Evolutionary conservation across 2,329 filamentous ascomycete species (phyloP).

Genomic region (Zelopaecilomyces penicillatus): DNA sequence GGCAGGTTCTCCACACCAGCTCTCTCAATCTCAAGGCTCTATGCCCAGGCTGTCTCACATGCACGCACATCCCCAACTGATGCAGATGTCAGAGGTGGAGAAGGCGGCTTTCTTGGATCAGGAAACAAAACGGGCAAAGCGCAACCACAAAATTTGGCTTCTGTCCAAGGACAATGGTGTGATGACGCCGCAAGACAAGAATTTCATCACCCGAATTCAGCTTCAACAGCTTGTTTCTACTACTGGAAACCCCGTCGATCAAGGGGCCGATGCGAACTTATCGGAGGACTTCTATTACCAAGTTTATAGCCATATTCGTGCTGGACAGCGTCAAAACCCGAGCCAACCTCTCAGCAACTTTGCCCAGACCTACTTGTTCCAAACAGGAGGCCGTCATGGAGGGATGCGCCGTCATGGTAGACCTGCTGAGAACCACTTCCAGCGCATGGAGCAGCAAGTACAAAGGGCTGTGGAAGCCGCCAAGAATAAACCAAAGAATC

Average conservation of each 20-base stretch:
- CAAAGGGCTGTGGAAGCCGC: conserved; percentile 94
- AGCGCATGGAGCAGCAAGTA: conserved; percentile 98
- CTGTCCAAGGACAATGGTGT: conserved; percentile 90
- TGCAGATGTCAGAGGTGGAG: conserved; percentile 74
- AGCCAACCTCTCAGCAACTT: conserved; percentile 93
- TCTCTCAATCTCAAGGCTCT: conserved; percentile 45
- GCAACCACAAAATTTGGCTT: conserved; percentile 95
- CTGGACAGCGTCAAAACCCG: conserved; percentile 80
- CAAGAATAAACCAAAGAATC: conserved; percentile 96
- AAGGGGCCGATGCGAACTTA: conserved; percentile 70
- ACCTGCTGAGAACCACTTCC: conserved; percentile 91
- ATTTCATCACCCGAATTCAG: conserved; percentile 97
- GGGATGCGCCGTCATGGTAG: conserved; percentile 66
- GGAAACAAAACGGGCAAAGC: conserved; percentile 89
- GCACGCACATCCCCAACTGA: conserved; percentile 36
- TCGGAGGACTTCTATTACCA: conserved; percentile 98
- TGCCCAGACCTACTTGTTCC: conserved; percentile 93
- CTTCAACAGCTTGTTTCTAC: conserved; percentile 91
- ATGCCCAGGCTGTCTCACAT: conserved; percentile 23
- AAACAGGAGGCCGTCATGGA: conserved; percentile 79
- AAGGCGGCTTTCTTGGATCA: conserved; percentile 77
- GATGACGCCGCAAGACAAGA: conserved; percentile 99
- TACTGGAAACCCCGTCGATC: conserved; percentile 76
- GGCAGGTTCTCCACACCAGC: conserved; percentile 27
- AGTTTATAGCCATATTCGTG: conserved; percentile 89